Conservation (phyloP, 441 rosid species). For the Gossypium schwendimanii region DNA sequence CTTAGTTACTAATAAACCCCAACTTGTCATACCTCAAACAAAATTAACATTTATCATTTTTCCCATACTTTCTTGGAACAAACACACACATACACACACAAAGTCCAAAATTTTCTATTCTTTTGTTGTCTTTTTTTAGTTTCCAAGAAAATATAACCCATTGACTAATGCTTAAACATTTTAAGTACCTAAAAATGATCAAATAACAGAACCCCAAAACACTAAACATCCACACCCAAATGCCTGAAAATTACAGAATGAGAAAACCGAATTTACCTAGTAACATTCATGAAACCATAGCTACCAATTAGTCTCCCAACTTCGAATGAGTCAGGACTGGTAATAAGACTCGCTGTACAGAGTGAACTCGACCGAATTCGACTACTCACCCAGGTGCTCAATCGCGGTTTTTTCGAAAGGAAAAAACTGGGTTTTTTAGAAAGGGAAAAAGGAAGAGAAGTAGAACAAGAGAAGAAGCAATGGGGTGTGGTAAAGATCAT, state of each 20-base stretch:
- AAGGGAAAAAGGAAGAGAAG: not conserved
- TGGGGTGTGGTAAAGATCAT: constrained; percentile 24
- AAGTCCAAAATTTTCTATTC: not conserved
- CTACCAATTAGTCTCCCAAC: constrained; percentile 88
- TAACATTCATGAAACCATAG: constrained; percentile 86
- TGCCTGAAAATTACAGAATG: not conserved
- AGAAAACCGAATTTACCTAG: constrained; percentile 35
- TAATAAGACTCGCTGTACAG: constrained; percentile 58
- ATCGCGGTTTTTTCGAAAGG: not conserved
- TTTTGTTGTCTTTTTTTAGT: not conserved
- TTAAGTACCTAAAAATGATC: not conserved
- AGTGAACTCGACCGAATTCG: constrained; percentile 23
- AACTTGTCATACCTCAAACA: too few species aligned
- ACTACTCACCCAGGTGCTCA: constrained; percentile 5
- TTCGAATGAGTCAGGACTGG: constrained; percentile 70
- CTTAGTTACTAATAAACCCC: too few species aligned
- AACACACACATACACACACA: not conserved
- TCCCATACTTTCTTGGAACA: not conserved
- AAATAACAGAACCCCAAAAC: not conserved
- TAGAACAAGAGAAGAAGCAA: constrained; percentile 16
- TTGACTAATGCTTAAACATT: not conserved
- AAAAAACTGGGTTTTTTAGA: not conserved
- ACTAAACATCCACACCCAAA: not conserved
- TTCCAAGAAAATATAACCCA: too few species aligned
- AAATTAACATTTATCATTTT: not conserved